Evolutionary conservation across 306 rosid genomes (phyloP).

Genomic region (Sesbania bispinosa): DNA sequence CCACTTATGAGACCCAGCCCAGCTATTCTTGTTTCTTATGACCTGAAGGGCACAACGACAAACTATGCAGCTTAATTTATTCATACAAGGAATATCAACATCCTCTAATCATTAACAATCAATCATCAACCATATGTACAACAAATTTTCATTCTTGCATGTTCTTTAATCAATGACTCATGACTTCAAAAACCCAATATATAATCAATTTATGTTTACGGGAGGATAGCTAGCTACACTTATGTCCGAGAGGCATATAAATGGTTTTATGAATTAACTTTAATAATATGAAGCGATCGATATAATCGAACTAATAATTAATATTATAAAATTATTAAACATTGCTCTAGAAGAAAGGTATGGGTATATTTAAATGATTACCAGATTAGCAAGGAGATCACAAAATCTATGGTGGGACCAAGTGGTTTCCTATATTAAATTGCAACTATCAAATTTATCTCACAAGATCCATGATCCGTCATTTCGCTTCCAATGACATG

Average conservation of each 20-base stretch:
- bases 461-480: slow-evolving; percentile 8
- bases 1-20: neutral
- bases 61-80: neutral
- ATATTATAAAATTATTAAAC: neutral
- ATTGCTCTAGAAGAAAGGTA: neutral
- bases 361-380: slow-evolving; percentile 1
- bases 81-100: neutral
- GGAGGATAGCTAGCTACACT: neutral
- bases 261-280: neutral
- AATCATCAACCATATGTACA: neutral
- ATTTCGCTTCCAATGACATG: neutral
- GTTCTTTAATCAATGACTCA: neutral
- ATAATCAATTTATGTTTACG: neutral
- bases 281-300: neutral
- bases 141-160: neutral
- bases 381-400: slow-evolving; percentile 32
- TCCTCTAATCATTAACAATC: neutral
- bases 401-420: slow-evolving; percentile 48
- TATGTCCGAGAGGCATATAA: neutral
- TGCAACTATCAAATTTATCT: slow-evolving; percentile 4
- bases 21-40: neutral
- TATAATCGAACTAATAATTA: neutral
- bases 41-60: neutral
- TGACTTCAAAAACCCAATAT: neutral
- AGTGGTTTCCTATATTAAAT: slow-evolving; percentile 22